A percentile compares a stretch with the other conserved stretches of the same genome.
Evolutionary conservation across 2,329 filamentous ascomycete species (phyloP).

Genomic region (Nigrospora oryzae): DNA sequence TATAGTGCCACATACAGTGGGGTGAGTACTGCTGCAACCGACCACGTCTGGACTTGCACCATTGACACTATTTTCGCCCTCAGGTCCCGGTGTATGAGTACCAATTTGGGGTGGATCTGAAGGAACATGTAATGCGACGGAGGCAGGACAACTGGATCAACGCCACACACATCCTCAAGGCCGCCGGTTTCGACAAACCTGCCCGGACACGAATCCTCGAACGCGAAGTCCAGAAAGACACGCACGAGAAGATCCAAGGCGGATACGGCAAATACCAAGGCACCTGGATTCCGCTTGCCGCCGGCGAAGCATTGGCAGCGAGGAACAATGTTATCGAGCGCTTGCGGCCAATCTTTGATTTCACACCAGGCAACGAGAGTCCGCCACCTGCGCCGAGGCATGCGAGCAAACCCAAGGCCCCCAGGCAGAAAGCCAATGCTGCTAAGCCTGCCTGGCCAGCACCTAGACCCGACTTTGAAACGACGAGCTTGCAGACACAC

Average conservation of each 20-base stretch:
- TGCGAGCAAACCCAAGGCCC: slow-evolving; percentile 74
- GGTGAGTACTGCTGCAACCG: slow-evolving; percentile 33
- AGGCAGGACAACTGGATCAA: slow-evolving; percentile 96
- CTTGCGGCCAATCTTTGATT: slow-evolving; percentile 83
- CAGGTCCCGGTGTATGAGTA: slow-evolving; percentile 94
- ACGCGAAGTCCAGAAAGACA: slow-evolving; percentile 91
- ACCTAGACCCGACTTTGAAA: slow-evolving; percentile 53
- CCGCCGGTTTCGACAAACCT: slow-evolving; percentile 94
- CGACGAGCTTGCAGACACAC: slow-evolving; percentile 50
- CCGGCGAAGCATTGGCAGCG: slow-evolving; percentile 73
- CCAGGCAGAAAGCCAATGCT: slow-evolving; percentile 52
- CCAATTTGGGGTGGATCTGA: slow-evolving; percentile 70
- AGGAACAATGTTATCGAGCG: slow-evolving; percentile 83
- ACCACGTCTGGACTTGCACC: neutral
- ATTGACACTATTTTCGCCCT: slow-evolving; percentile 4
- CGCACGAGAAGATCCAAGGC: slow-evolving; percentile 96
- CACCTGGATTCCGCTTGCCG: slow-evolving; percentile 88
- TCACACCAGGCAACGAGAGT: slow-evolving; percentile 71
- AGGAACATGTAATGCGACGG: slow-evolving; percentile 91
- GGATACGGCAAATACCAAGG: slow-evolving; percentile 99
- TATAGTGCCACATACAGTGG: slow-evolving; percentile 65
- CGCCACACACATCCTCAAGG: slow-evolving; percentile 97
- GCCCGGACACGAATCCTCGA: slow-evolving; percentile 91
- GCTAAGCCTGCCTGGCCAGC: slow-evolving; percentile 36
- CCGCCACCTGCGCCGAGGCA: slow-evolving; percentile 93